Conservation (phyloP, 2,329 filamentous ascomycete genomes). For the Ophiostoma populinum region DNA sequence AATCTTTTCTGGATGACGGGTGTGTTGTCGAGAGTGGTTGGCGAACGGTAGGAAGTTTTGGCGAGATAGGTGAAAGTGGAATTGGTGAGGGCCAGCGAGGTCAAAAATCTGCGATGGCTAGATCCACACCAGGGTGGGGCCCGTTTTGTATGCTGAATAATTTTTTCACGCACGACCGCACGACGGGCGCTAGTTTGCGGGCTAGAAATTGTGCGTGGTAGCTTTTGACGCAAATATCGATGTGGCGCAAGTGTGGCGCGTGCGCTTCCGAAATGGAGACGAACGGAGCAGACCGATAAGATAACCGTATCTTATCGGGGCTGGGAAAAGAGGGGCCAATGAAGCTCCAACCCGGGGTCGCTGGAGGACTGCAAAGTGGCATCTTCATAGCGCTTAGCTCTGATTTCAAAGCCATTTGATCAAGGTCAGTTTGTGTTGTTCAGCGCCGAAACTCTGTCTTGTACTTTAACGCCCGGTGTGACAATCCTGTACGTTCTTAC, state of each 20-base stretch:
- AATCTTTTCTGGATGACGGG: neutral
- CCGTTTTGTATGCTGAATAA: slow-evolving; percentile 4
- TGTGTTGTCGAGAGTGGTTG: neutral
- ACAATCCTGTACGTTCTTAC: too few species aligned
- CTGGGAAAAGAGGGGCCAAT: slow-evolving; percentile 1
- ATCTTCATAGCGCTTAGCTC: slow-evolving; percentile 5
- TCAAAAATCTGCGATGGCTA: neutral
- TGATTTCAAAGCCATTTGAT: slow-evolving; percentile 9
- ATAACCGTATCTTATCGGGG: neutral
- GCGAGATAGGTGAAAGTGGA: neutral
- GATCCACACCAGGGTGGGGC: slow-evolving; percentile 1
- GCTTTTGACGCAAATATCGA: neutral
- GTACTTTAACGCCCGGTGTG: too few species aligned
- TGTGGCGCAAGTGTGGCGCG: slow-evolving; percentile 3
- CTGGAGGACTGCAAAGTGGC: slow-evolving; percentile 13
- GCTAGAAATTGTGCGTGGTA: slow-evolving; percentile 10
- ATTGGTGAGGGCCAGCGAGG: neutral
- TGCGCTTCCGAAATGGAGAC: neutral
- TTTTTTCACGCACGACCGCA: slow-evolving; percentile 8
- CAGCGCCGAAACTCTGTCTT: too few species aligned
- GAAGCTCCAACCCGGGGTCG: too few species aligned
- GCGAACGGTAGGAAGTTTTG: slow-evolving; percentile 1
- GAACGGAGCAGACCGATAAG: slow-evolving; percentile 6
- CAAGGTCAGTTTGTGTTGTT: too few species aligned
- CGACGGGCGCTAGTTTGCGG: too few species aligned